A percentile compares a stretch with the other conserved stretches of the same genome.
phyloP scores from a whole-genome alignment of 257 asterid species.

The Penstemon newberryi region DNA sequence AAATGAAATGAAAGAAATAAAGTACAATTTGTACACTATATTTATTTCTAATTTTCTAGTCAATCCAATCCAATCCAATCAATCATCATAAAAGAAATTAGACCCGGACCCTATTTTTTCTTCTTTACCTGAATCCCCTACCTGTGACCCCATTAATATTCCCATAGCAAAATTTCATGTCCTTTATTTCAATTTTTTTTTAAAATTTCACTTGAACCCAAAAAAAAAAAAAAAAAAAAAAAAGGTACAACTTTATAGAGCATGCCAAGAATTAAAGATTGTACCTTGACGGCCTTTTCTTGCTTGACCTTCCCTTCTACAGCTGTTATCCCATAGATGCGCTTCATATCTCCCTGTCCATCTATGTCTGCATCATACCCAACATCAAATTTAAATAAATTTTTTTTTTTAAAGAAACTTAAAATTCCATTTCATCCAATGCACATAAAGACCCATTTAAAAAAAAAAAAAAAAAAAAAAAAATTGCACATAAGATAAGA shows the following conservation, averaged over 20 bases:
- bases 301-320: slow-evolving; percentile 98
- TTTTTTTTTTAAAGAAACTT: too few species aligned
- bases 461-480: too few species aligned
- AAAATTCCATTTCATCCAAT: too few species aligned
- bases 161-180: slow-evolving; percentile 22
- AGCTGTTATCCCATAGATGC: slow-evolving; percentile 99
- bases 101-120: not conserved
- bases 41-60: slow-evolving; percentile 27
- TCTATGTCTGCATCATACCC: slow-evolving; percentile 59
- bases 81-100: slow-evolving; percentile 35
- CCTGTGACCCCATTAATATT: slow-evolving; percentile 31
- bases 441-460: too few species aligned
- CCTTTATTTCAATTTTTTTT: not conserved
- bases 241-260: slow-evolving; percentile 22
- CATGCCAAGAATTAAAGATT: slow-evolving; percentile 11
- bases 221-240: not conserved
- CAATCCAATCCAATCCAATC: slow-evolving; percentile 59
- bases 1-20: slow-evolving; percentile 26
- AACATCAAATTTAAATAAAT: not conserved
- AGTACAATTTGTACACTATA: slow-evolving; percentile 36
- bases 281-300: slow-evolving; percentile 99
- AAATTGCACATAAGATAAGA: too few species aligned
- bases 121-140: not conserved
- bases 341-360: slow-evolving; percentile 99
- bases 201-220: not conserved